A percentile compares a stretch with the other conserved stretches of the same genome.
Conservation (phyloP, 257 asterid species). For the Solanum megistacrolobum region DNA sequence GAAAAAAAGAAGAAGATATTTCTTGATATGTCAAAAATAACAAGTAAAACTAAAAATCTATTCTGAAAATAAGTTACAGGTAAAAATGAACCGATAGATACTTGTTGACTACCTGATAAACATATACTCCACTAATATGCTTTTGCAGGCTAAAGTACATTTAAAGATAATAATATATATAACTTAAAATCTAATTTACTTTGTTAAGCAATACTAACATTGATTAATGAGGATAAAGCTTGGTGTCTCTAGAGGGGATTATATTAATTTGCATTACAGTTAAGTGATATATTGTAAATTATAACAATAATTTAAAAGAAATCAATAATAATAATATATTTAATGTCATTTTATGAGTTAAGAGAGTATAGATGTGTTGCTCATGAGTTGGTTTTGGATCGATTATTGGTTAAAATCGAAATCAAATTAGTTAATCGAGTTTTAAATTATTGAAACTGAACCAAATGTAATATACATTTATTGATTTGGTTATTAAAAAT, state of each 20-base stretch:
- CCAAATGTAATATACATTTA: background rate
- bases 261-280: background rate
- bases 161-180: background rate
- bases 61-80: no score
- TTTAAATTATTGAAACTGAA: background rate
- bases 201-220: background rate
- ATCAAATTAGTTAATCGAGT: background rate
- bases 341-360: background rate
- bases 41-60: no score
- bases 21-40: no score
- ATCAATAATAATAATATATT: no score
- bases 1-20: no score
- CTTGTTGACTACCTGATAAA: background rate
- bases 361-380: background rate
- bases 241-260: background rate
- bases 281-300: no score
- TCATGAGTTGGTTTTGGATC: background rate
- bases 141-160: background rate
- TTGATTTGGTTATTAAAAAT: background rate
- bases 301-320: background rate
- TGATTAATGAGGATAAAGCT: background rate
- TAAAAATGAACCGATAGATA: background rate
- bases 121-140: background rate
- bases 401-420: background rate
- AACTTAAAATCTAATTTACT: background rate